Base-by-base conservation (phyloP, 352 stramenopile genomes). In the Salisapilia sapeloensis region DNA sequence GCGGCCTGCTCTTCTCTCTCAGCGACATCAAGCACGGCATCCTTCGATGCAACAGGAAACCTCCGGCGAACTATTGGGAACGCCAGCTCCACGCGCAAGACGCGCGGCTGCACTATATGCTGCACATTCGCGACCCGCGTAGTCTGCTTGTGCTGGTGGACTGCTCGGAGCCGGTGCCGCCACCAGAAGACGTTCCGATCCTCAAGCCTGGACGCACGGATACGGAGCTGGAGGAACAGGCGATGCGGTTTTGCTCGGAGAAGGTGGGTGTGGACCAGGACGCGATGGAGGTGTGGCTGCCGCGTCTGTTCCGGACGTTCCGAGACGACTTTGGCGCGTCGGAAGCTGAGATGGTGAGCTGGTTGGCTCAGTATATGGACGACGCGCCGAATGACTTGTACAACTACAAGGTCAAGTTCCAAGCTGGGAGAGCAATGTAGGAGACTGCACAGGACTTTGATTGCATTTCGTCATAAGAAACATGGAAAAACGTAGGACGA, bases 1-100 rank as follows among this genome's bases (percentile, higher is more conserved):
- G 64, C 13, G 70, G 70, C 9, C 35, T 82, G 10, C 57, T 79
- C 6, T 87, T 91, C 42, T 80, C 72, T 11, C 44, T 91, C 12
- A 70, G 70, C 13, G 75, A 91, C 33, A 85, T 87, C 36, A 85
- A 85, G 43, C 75, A 91, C 43, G 75, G 75, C 17, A 86, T 91
- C 30, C 50, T 91, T 33, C 67, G 75, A 2, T 85, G 71, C 65
- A 91, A 91, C 48, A 71, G 75, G 13, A 91, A 91, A 40, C 75
- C 75, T 1, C 75, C 75, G 23, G 74, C 66, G 4, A 86, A 85
- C 48, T 91, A 86, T 38, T 91, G 71, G 71, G 72, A 86, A 35
- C 63, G 69, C 6, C 75, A 91, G 42, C 40, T 91, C 8, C 70
- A 86, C 45, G 50, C 71, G 2, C 61, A 87, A 20, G 75, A 91